These are phyloP conservation scores for Phytomonas francai DNA, from an alignment of 208 protist genomes.

Conservation along the genomic window DNA sequence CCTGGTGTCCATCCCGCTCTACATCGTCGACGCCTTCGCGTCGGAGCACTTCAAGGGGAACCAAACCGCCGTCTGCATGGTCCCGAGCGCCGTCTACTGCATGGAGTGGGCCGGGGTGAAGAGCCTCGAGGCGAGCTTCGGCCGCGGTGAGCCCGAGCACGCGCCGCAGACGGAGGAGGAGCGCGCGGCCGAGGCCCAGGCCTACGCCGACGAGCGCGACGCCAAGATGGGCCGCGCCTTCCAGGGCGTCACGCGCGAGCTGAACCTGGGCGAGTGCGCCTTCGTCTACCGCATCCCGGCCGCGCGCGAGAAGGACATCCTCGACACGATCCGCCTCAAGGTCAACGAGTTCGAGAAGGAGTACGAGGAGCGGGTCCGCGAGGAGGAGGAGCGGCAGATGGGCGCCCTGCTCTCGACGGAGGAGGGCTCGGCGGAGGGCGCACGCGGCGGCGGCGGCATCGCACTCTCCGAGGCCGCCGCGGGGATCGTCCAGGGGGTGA, in stretches of 20 bases:
- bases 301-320: conserved; percentile 27
- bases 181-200: conserved; percentile 26
- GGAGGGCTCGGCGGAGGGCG: conserved; percentile 2
- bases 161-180: conserved; percentile 25
- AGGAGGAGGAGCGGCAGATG: conserved; percentile 23
- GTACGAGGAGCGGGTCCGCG: conserved; percentile 43
- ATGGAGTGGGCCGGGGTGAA: conserved; percentile 43
- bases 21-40: conserved; percentile 64
- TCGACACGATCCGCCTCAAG: conserved; percentile 41
- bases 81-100: conserved; percentile 39
- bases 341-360: conserved; percentile 46
- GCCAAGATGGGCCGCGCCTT: conserved; percentile 36
- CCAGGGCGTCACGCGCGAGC: conserved; percentile 43
- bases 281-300: conserved; percentile 66
- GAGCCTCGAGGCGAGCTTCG: conserved; percentile 46
- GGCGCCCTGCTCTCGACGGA: conserved; percentile 10
- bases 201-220: conserved; percentile 42
- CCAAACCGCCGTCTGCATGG: conserved; percentile 49
- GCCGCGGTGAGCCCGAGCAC: conserved; percentile 37
- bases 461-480: conserved; percentile 8
- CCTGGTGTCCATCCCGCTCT: conserved; percentile 32
- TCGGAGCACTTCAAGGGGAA: conserved; percentile 55
- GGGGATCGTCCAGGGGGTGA: conserved; percentile 34
- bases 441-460: not conserved
- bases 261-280: conserved; percentile 56